These are phyloP conservation scores for Macrotyloma uniflorum DNA, from an alignment of 306 rosid genomes.

Conservation along the genomic window DNA sequence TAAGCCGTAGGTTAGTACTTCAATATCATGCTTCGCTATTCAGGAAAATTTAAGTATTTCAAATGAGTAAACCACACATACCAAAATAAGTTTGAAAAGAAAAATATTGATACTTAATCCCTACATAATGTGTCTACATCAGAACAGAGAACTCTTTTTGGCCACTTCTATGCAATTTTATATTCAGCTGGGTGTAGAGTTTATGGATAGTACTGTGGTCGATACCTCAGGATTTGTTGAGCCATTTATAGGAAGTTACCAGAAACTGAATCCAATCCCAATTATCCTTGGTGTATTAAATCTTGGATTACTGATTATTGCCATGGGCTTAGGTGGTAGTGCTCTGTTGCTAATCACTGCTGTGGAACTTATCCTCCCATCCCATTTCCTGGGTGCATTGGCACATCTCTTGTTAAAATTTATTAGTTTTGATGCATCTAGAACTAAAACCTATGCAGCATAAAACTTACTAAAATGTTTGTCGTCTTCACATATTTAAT, in stretches of 20 bases:
- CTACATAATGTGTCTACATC: background rate
- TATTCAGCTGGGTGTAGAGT: background rate
- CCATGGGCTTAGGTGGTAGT: conserved; percentile 18
- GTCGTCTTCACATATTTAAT: background rate
- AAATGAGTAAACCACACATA: background rate
- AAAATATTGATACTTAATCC: conserved; percentile 19
- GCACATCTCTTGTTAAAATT: background rate
- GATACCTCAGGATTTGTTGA: background rate
- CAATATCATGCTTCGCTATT: background rate
- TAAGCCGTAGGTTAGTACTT: conserved; percentile 16
- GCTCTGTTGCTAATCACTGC: background rate
- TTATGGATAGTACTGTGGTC: background rate
- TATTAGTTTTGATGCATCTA: background rate
- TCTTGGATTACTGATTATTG: background rate
- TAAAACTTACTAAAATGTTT: conserved; percentile 1
- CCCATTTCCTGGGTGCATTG: conserved; percentile 17
- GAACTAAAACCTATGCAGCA: background rate
- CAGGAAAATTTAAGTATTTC: conserved; percentile 19
- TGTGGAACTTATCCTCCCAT: background rate
- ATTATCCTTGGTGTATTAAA: conserved; percentile 24
- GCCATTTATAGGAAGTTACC: conserved; percentile 7
- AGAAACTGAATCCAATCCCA: background rate
- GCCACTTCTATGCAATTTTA: conserved; percentile 21
- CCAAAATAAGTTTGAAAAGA: background rate
- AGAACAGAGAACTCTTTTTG: background rate